phyloP scores from a whole-genome alignment of 2,329 filamentous ascomycete genomes.

The Ilyonectria destructans region DNA sequence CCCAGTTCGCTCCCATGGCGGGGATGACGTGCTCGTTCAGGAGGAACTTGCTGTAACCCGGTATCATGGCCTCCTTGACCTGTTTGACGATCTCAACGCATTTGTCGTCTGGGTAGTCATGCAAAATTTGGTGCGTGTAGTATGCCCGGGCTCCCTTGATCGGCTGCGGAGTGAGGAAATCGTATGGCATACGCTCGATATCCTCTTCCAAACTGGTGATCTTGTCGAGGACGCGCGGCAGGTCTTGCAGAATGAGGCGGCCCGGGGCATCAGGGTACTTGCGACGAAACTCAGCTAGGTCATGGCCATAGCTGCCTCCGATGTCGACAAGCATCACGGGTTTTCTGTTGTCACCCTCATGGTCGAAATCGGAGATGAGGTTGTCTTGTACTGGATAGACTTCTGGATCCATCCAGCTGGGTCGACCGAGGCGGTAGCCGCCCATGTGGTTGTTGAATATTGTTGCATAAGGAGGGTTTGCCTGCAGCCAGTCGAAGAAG shows the following conservation, averaged over 20 bases:
- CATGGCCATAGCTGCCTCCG: constrained; percentile 57
- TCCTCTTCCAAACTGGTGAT: constrained; percentile 50
- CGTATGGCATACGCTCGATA: constrained; percentile 50
- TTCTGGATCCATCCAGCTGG: too few species aligned
- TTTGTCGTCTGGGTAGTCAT: constrained; percentile 65
- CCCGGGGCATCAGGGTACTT: constrained; percentile 48
- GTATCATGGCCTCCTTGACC: constrained; percentile 45
- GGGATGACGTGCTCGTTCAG: constrained; percentile 57
- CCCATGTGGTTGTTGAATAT: too few species aligned
- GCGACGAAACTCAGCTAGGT: constrained; percentile 53
- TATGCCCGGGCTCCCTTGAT: constrained; percentile 60
- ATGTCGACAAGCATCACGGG: constrained; percentile 49
- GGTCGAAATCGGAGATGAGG: too few species aligned
- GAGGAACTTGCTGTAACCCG: constrained; percentile 56
- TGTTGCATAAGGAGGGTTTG: too few species aligned
- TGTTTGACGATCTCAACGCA: constrained; percentile 52
- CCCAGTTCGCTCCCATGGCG: constrained; percentile 47
- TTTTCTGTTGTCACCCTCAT: too few species aligned
- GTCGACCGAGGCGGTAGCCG: too few species aligned
- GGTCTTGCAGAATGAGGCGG: constrained; percentile 55
- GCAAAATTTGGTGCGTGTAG: constrained; percentile 65
- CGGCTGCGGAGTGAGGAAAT: constrained; percentile 58
- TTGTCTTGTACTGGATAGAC: too few species aligned
- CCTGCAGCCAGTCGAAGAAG: too few species aligned
- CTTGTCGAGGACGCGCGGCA: constrained; percentile 37